phyloP scores from a whole-genome alignment of 768 basidiomycete species.

The Galerina marginata region DNA sequence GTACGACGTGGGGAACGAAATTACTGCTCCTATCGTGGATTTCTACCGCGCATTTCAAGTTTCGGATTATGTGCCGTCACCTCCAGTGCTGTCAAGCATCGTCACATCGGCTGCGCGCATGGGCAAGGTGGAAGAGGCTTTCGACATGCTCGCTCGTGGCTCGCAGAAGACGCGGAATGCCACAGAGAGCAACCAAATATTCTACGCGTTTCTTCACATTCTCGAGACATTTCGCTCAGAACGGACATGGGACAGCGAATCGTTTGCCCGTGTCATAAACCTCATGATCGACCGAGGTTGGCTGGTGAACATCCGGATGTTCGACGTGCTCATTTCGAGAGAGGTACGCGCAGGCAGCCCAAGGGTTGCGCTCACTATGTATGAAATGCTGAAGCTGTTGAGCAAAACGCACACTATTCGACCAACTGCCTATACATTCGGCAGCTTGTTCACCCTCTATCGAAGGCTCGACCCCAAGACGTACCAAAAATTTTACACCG shows the following conservation, averaged over 20 bases:
- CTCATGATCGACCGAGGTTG: slow-evolving; percentile 45
- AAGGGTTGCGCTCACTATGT: slow-evolving; percentile 47
- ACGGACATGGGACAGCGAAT: slow-evolving; percentile 31
- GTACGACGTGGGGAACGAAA: slow-evolving; percentile 1
- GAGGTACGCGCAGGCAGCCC: slow-evolving; percentile 38
- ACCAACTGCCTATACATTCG: slow-evolving; percentile 52
- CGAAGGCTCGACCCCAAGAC: slow-evolving; percentile 7
- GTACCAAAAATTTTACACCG: slow-evolving; percentile 23
- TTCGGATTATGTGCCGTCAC: slow-evolving; percentile 4
- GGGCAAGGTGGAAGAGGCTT: slow-evolving; percentile 11
- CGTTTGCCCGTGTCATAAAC: slow-evolving; percentile 41
- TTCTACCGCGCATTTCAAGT: slow-evolving; percentile 15
- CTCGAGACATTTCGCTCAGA: slow-evolving; percentile 41
- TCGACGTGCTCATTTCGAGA: slow-evolving; percentile 53
- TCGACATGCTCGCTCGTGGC: slow-evolving; percentile 7
- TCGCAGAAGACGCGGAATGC: background rate
- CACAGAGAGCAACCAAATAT: background rate
- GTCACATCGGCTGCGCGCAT: background rate
- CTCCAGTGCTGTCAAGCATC: background rate
- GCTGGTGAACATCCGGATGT: slow-evolving; percentile 43
- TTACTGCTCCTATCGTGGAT: slow-evolving; percentile 9
- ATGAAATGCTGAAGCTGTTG: slow-evolving; percentile 41
- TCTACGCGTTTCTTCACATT: slow-evolving; percentile 43
- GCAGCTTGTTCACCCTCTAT: slow-evolving; percentile 41
- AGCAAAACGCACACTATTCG: slow-evolving; percentile 32